Evolutionary conservation across 2,329 filamentous ascomycete species (phyloP), one percentile per base, ranked within the genome.

Genomic region (Fusarium austroafricanum): DNA sequence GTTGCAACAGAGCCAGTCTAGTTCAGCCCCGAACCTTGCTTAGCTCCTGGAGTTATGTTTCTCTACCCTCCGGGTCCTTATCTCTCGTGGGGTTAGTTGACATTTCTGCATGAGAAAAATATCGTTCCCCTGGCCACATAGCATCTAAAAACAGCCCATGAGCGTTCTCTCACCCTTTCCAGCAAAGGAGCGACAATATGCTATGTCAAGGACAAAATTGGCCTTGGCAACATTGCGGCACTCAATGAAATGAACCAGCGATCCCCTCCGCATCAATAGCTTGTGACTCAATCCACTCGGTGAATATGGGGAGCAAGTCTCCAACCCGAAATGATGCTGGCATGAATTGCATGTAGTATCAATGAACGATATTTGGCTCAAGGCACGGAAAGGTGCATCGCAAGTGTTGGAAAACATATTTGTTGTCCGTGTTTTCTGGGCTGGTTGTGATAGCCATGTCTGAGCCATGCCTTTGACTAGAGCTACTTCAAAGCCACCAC

Each of bases 41-140:
- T 53, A 65, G 67, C 28, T 55, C 31, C 50, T 59, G 43, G 65
- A 67, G 54, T 61, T 57, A 50, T 67, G 67, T 67, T 69, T 69
- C 55, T 71, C 57, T 66, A 52, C 37, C 51, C 59, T 60, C 72
- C 61, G 60, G 49, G 65, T 57, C 62, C 60, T 68, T 63, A 69
- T 70, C 71, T 56, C 53, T 70, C 61, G 63, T 71, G 57, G 58
- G 60, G 58, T 65, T 68, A 58, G 51, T 18, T 28, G 40, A 39
- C 46, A 33, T 44, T 49, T 53, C 40, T 39, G 53, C 14, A 51
- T 31, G 58, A 43, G 47, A 55, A 52, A 55, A 55, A 44, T 33
- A 26, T 51, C 39, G 42, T 40, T 42, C 40, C 51, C 31, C 54
- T 37, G 39, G 46, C 31, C 31, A 38, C 49, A 18, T n/a, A 44